Conservation (phyloP, 2,329 filamentous ascomycete genomes). For the Aspergillus sp. region DNA sequence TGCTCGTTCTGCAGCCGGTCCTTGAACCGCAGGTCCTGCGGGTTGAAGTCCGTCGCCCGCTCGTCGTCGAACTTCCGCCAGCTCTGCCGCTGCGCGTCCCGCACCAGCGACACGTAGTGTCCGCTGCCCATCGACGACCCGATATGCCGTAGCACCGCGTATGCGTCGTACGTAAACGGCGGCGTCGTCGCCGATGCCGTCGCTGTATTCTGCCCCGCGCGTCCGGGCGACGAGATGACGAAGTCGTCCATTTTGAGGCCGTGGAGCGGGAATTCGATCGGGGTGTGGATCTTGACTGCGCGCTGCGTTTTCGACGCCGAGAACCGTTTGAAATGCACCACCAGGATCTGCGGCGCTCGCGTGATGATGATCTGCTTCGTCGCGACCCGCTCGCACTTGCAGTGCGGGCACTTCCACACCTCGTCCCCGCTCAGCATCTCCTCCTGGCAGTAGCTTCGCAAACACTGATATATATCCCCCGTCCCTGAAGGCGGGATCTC, state of each 20-base stretch:
- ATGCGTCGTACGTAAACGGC: constrained; percentile 72
- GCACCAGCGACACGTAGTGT: constrained; percentile 69
- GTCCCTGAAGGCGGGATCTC: constrained; percentile 56
- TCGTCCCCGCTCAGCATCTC: constrained; percentile 60
- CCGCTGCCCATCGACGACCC: constrained; percentile 60
- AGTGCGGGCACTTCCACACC: constrained; percentile 64
- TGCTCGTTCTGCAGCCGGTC: constrained; percentile 52
- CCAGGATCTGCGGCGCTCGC: constrained; percentile 68
- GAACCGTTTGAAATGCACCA: constrained; percentile 67
- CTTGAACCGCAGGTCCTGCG: constrained; percentile 38
- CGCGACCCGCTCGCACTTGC: constrained; percentile 57
- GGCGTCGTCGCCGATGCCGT: constrained; percentile 37
- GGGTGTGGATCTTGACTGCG: constrained; percentile 59
- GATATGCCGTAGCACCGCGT: constrained; percentile 70
- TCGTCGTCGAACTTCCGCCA: constrained; percentile 57
- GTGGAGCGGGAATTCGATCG: constrained; percentile 67
- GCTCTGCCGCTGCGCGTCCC: constrained; percentile 47
- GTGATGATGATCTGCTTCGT: constrained; percentile 65
- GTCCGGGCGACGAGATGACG: constrained; percentile 44
- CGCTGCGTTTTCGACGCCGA: constrained; percentile 47
- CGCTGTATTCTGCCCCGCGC: constrained; percentile 48
- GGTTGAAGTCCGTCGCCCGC: constrained; percentile 47
- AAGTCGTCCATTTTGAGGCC: constrained; percentile 56
- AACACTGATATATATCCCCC: constrained; percentile 56
- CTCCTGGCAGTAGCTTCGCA: constrained; percentile 59